A percentile compares a stretch with the other conserved stretches of the same genome.
These are phyloP conservation scores for Porodaedalea pini DNA, from an alignment of 1,284 basidiomycete genomes.

Conservation along the genomic window DNA sequence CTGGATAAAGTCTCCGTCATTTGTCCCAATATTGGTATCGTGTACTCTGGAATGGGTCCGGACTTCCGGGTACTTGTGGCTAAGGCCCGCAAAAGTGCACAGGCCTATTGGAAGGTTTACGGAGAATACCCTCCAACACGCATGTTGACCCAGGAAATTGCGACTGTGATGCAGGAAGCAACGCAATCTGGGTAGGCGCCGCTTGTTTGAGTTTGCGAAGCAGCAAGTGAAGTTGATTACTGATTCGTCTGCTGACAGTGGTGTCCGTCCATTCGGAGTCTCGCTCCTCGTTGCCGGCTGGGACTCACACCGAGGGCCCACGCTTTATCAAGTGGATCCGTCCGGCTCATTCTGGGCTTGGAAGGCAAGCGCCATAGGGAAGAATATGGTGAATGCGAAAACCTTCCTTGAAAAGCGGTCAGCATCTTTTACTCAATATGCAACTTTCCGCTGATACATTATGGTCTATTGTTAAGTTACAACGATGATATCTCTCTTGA, in stretches of 20 bases:
- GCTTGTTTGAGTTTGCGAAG: neutral
- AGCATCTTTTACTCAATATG: slow-evolving; percentile 29
- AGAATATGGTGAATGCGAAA: slow-evolving; percentile 99
- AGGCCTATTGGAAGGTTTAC: slow-evolving; percentile 99
- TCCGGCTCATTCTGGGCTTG: slow-evolving; percentile 99
- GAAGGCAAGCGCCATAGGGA: slow-evolving; percentile 99
- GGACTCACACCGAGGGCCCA: slow-evolving; percentile 89
- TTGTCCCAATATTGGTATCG: slow-evolving; percentile 98
- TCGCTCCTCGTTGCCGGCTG: slow-evolving; percentile 96
- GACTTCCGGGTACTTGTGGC: slow-evolving; percentile 94
- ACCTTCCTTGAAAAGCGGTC: slow-evolving; percentile 98
- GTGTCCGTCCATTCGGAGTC: slow-evolving; percentile 97
- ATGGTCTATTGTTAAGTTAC: slow-evolving; percentile 57
- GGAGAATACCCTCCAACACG: slow-evolving; percentile 99
- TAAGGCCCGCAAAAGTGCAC: slow-evolving; percentile 95
- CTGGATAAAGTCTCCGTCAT: slow-evolving; percentile 95
- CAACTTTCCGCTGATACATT: slow-evolving; percentile 17
- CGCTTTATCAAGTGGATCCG: slow-evolving; percentile 97
- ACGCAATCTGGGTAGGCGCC: slow-evolving; percentile 90
- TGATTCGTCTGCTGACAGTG: slow-evolving; percentile 48
- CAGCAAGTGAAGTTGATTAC: neutral
- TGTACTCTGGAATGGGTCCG: slow-evolving; percentile 99
- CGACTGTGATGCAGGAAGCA: slow-evolving; percentile 97
- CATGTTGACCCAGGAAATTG: slow-evolving; percentile 95
- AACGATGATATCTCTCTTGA: slow-evolving; percentile 99